Evolutionary conservation across 768 basidiomycete species (phyloP), one percentile per base, ranked within the genome.

Genomic region (Candolleomyces efflorescens): DNA sequence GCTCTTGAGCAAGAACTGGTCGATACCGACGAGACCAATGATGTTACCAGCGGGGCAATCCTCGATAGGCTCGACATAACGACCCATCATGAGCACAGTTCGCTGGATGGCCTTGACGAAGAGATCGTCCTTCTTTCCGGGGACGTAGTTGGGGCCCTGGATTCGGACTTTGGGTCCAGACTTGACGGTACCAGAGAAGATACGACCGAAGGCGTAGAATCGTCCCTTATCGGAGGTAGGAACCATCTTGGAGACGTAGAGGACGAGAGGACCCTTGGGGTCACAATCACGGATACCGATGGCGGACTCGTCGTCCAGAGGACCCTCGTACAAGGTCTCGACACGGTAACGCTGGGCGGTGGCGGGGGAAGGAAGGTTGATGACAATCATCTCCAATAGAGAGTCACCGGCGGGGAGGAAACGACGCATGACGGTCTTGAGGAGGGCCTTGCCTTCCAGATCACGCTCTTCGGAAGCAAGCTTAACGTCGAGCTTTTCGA

Each of bases 241-340:
- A 67, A 98, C 97, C 97, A 99, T 98, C 87, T 98, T 98, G 65
- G 97, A 98, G 78, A 99, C 82, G 77, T 99, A 99, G 62, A 96
- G 85, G 70, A 98, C 94, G 61, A 99, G 89, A 63, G 97, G 97
- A 53, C 87, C 97, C 46, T 87, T 89, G 72, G 97, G 90, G 77
- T 98, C 92, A 72, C 97, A 99, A 73, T 98, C 95, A 54, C 97
- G 88, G 80, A 99, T 95, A 78, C 86, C 92, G 65, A 98, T 93
- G 65, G 97, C 97, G 59, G 93, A 97, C 77, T 99, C 97, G 70
- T 99, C 97, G 77, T 99, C 97, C 94, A 98, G 94, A 67, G 97
- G 97, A 72, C 97, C 97, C 72, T 99, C 97, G 75, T 99, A 98
- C 61, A 99, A 88, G 64, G 97, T 98, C 82, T 98, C 94, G 56